A percentile compares a stretch with the other conserved stretches of the same genome.
Conservation (phyloP, 495 filamentous ascomycete genomes). For the Friedmanniomyces endolithicus region DNA sequence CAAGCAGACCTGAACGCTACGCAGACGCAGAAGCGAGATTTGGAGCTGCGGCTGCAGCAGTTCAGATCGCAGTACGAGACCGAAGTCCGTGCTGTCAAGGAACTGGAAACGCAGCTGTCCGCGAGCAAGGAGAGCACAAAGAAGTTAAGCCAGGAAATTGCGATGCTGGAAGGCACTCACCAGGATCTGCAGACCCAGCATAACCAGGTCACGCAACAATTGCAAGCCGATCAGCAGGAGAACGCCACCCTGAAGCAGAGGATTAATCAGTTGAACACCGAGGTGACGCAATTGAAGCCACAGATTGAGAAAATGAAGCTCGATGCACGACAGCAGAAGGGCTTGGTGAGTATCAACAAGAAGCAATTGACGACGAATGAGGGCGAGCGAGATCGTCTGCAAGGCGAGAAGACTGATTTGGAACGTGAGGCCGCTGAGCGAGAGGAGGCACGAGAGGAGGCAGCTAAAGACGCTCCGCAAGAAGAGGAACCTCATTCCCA, state of each 20-base stretch:
- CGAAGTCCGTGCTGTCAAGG: slow-evolving; percentile 73
- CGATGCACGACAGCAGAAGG: slow-evolving; percentile 87
- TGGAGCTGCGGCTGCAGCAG: slow-evolving; percentile 74
- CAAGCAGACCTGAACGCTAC: slow-evolving; percentile 70
- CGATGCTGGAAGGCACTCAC: slow-evolving; percentile 64
- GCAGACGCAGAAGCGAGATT: slow-evolving; percentile 75
- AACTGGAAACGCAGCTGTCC: slow-evolving; percentile 69
- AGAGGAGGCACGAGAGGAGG: slow-evolving; percentile 28
- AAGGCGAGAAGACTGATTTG: slow-evolving; percentile 59
- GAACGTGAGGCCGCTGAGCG: slow-evolving; percentile 49
- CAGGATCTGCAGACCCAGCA: slow-evolving; percentile 81
- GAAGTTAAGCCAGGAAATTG: slow-evolving; percentile 69
- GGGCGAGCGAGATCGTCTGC: slow-evolving; percentile 70
- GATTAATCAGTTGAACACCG: slow-evolving; percentile 67
- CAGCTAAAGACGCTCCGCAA: slow-evolving; percentile 24
- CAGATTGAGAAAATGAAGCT: slow-evolving; percentile 81
- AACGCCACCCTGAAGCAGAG: slow-evolving; percentile 76
- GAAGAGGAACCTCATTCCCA: slow-evolving; percentile 22
- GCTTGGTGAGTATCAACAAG: slow-evolving; percentile 91
- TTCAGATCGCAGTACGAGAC: slow-evolving; percentile 81
- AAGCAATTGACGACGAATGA: slow-evolving; percentile 89
- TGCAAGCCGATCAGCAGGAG: slow-evolving; percentile 80
- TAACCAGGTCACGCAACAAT: slow-evolving; percentile 54
- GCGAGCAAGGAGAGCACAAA: slow-evolving; percentile 64
- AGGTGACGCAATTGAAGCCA: slow-evolving; percentile 70